Evolutionary conservation across 148 eudicot genomes (phyloP).

Genomic region (Hydrangea macrophylla): DNA sequence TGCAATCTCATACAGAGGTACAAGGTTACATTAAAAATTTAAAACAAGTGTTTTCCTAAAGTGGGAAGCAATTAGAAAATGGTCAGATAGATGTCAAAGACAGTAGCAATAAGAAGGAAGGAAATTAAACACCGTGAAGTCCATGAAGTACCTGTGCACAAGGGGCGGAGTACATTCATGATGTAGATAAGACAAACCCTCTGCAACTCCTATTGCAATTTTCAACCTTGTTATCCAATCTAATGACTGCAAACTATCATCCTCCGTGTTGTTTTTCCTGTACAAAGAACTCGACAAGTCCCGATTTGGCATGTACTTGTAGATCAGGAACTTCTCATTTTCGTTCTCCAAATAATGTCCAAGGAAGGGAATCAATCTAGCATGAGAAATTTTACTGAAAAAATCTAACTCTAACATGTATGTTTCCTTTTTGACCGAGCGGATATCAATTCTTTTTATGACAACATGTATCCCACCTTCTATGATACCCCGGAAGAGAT

Average conservation of each 20-base stretch:
- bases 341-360: constrained; percentile 89
- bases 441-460: constrained; percentile 62
- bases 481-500: constrained; percentile 60
- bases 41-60: background rate
- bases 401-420: constrained; percentile 76
- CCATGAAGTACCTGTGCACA: constrained; percentile 85
- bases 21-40: background rate
- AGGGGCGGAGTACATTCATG: constrained; percentile 87
- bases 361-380: constrained; percentile 77
- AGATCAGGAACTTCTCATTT: constrained; percentile 79
- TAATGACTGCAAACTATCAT: constrained; percentile 72
- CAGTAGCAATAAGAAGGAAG: background rate
- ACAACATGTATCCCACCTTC: constrained; percentile 75
- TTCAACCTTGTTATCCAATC: constrained; percentile 99
- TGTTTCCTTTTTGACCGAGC: constrained; percentile 51
- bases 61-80: background rate
- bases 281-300: constrained; percentile 85
- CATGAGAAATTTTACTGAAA: constrained; percentile 75
- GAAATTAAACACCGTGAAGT: background rate
- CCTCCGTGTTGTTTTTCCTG: constrained; percentile 49
- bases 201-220: constrained; percentile 93
- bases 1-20: constrained; percentile 2
- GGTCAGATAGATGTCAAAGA: background rate
- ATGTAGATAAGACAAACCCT: constrained; percentile 80
- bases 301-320: constrained; percentile 80